A percentile compares a stretch with the other conserved stretches of the same genome.
Evolutionary conservation across 352 stramenopile species (phyloP).

Genomic region (Globisporangium spinosum): DNA sequence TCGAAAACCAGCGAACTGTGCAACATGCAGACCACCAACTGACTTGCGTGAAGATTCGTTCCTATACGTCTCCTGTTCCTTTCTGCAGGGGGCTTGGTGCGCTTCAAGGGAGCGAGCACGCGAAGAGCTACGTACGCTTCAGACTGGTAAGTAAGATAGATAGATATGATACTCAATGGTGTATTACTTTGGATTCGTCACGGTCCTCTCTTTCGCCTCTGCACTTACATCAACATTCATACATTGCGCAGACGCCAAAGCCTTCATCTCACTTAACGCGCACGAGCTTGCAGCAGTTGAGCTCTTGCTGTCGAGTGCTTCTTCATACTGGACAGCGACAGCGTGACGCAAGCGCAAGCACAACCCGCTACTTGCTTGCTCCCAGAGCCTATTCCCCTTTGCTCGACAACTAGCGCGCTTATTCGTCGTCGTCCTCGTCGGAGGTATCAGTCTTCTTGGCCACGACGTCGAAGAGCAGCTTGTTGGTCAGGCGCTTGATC

Average conservation of each 20-base stretch:
- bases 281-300: not conserved
- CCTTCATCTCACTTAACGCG: not conserved
- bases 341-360: not conserved
- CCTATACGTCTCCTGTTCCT: not conserved
- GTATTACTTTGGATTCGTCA: not conserved
- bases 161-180: constrained; percentile 4
- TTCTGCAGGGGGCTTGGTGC: not conserved
- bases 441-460: constrained; percentile 10
- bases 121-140: not conserved
- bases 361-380: not conserved
- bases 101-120: not conserved
- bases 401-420: not conserved
- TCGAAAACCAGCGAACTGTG: not conserved
- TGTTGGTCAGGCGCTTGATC: constrained; percentile 30
- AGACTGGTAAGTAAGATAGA: not conserved
- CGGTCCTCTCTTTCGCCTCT: not conserved
- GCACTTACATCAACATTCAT: constrained; percentile 7
- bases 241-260: constrained; percentile 3
- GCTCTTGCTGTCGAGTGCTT: not conserved
- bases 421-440: constrained; percentile 7
- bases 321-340: not conserved
- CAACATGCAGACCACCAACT: not conserved
- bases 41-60: not conserved
- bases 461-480: constrained; percentile 28
- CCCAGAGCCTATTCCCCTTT: not conserved